Conservation (phyloP, 2,329 filamentous ascomycete species). For the Colletotrichum sp. region DNA sequence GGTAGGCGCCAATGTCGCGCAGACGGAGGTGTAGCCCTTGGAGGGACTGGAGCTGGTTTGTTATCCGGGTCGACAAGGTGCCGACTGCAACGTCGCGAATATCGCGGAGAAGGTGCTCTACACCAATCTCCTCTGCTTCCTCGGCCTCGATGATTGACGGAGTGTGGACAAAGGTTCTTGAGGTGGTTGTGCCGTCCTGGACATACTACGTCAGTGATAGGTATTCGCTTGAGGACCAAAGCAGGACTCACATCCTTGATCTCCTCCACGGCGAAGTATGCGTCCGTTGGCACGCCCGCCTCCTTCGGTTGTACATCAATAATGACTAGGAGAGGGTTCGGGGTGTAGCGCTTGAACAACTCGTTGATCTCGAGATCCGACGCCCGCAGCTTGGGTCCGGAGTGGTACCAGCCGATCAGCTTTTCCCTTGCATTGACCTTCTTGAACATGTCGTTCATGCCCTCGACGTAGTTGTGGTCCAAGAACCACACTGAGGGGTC, state of each 20-base stretch:
- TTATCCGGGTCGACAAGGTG: constrained; percentile 94
- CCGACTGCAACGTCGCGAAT: constrained; percentile 98
- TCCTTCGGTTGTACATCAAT: constrained; percentile 99
- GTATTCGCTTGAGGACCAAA: constrained; percentile 4
- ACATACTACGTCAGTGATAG: not conserved
- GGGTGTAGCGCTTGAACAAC: constrained; percentile 98
- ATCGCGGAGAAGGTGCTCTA: constrained; percentile 96
- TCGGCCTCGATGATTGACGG: constrained; percentile 98
- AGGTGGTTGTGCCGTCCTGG: constrained; percentile 94
- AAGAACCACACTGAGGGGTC: constrained; percentile 99
- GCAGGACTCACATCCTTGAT: constrained; percentile 87
- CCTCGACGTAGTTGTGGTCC: constrained; percentile 99
- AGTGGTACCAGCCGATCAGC: constrained; percentile 99
- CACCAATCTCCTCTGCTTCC: constrained; percentile 98
- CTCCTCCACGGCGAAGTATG: constrained; percentile 98
- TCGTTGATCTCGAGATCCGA: constrained; percentile 99
- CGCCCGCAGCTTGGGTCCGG: constrained; percentile 92
- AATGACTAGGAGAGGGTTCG: constrained; percentile 94
- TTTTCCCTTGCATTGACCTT: constrained; percentile 99
- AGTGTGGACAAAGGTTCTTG: constrained; percentile 97
- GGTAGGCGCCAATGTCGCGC: constrained; percentile 92
- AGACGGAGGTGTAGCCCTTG: constrained; percentile 94
- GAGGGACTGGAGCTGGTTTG: constrained; percentile 95
- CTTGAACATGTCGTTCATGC: constrained; percentile 99
- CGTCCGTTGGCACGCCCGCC: constrained; percentile 95